Conservation (phyloP, 1,284 basidiomycete species). For the Rhodotorula glutinis region DNA sequence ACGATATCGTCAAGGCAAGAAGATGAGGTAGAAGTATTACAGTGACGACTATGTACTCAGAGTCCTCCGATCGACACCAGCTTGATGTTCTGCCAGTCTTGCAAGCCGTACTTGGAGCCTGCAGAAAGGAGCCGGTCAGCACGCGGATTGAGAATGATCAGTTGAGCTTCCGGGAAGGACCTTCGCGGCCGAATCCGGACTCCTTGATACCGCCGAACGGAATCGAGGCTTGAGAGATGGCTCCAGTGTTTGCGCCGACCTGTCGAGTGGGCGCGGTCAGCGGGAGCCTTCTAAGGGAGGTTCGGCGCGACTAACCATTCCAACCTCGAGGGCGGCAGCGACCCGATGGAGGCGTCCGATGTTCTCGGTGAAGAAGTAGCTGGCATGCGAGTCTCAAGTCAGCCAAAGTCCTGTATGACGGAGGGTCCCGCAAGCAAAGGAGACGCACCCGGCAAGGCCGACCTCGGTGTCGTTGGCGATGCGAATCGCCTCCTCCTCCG, state of each 20-base stretch:
- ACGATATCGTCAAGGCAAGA: constrained; percentile 55
- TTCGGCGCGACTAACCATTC: constrained; percentile 74
- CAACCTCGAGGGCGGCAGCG: constrained; percentile 93
- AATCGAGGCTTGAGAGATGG: constrained; percentile 73
- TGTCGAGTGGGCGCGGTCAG: background rate
- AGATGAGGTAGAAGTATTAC: background rate
- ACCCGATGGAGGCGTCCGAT: constrained; percentile 89
- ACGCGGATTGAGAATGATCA: background rate
- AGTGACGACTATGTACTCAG: background rate
- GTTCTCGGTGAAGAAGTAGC: constrained; percentile 86
- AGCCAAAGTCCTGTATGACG: background rate
- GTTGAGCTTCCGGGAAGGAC: constrained; percentile 24
- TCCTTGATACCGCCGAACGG: constrained; percentile 93
- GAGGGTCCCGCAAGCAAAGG: background rate
- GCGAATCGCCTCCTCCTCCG: constrained; percentile 85
- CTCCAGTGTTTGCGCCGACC: constrained; percentile 65
- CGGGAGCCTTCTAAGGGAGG: background rate
- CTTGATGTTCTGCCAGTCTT: constrained; percentile 78
- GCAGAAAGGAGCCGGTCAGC: constrained; percentile 55
- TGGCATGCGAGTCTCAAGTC: background rate
- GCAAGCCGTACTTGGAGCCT: constrained; percentile 70
- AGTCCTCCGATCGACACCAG: constrained; percentile 71
- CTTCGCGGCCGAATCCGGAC: constrained; percentile 63
- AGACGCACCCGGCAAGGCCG: constrained; percentile 69
- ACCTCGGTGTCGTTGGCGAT: constrained; percentile 80